Percentiles rank a stretch among this genome's conserved stretches.
These are phyloP conservation scores for Phtheirospermum japonicum DNA, from an alignment of 257 asterid species.

Conservation along the genomic window DNA sequence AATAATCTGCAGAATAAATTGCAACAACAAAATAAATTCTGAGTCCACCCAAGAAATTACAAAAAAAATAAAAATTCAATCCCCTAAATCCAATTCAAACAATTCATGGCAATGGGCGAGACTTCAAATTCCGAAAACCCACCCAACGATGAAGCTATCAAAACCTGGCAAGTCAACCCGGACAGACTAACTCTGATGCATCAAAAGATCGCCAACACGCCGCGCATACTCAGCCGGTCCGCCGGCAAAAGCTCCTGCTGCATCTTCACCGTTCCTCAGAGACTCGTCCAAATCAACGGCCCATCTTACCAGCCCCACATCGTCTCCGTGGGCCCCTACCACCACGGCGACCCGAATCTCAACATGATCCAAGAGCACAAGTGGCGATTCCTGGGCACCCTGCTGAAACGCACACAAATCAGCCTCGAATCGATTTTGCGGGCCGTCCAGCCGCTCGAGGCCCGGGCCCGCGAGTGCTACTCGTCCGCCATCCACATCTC, in stretches of 20 bases:
- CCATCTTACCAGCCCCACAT: constrained; percentile 60
- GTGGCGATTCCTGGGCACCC: constrained; percentile 68
- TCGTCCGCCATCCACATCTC: constrained; percentile 37
- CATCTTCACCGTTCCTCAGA: constrained; percentile 78
- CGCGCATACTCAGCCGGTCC: constrained; percentile 62
- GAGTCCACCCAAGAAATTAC: too few species aligned
- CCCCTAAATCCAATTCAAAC: background rate
- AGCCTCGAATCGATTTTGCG: constrained; percentile 42
- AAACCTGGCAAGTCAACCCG: constrained; percentile 53
- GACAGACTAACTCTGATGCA: constrained; percentile 55
- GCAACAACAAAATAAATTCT: too few species aligned
- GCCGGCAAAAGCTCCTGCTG: constrained; percentile 73
- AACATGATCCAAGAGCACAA: constrained; percentile 84
- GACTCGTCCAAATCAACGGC: constrained; percentile 62
- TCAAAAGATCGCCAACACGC: constrained; percentile 48
- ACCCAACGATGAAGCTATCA: constrained; percentile 23
- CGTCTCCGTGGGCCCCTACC: constrained; percentile 86
- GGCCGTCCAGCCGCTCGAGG: constrained; percentile 58
- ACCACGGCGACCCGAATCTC: constrained; percentile 59
- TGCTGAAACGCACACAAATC: constrained; percentile 44
- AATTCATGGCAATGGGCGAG: background rate
- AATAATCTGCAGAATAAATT: too few species aligned
- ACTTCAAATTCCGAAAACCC: constrained; percentile 27
- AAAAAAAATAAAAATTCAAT: too few species aligned
- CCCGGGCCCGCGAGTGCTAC: constrained; percentile 64